Percentiles rank a stretch among this genome's conserved stretches.
Evolutionary conservation across 2,329 filamentous ascomycete genomes (phyloP).

Genomic region (Phoma sp.): DNA sequence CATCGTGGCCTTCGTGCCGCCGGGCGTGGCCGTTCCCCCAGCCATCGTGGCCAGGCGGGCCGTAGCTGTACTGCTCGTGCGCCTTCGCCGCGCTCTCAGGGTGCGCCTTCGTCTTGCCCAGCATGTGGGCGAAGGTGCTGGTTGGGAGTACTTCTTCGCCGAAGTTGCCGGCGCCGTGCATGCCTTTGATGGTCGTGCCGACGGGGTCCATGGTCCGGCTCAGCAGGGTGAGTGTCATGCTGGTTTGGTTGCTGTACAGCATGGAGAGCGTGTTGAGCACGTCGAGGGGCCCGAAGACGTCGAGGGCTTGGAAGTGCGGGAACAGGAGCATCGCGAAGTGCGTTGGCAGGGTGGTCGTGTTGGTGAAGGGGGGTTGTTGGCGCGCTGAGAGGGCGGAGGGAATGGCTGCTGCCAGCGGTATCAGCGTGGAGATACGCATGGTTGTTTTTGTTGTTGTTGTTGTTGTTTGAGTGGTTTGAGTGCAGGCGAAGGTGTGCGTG

Average conservation of each 20-base stretch:
- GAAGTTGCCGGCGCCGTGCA: constrained; percentile 26
- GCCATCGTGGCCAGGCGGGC: constrained; percentile 1
- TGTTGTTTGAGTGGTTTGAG: not conserved
- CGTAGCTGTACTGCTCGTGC: constrained; percentile 1
- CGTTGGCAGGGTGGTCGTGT: constrained; percentile 29
- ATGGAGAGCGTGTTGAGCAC: constrained; percentile 47
- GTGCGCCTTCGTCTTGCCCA: constrained; percentile 29
- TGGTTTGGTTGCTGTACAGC: constrained; percentile 27
- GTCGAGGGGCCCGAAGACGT: constrained; percentile 55
- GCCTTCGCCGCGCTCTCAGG: constrained; percentile 1
- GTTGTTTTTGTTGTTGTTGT: not conserved
- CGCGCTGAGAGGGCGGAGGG: constrained; percentile 13
- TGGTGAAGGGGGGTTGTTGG: constrained; percentile 26
- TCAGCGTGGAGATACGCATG: constrained; percentile 20
- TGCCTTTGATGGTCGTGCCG: constrained; percentile 25
- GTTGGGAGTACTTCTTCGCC: constrained; percentile 54
- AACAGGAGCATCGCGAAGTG: constrained; percentile 34
- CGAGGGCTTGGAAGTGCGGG: constrained; percentile 37
- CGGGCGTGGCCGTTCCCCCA: constrained; percentile 19
- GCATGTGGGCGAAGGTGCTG: constrained; percentile 59
- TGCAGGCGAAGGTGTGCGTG: too few relatives aligned
- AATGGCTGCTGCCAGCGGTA: constrained; percentile 16
- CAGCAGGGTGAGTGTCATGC: constrained; percentile 35
- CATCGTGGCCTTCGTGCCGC: constrained; percentile 9
- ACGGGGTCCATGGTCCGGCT: constrained; percentile 40